A percentile compares a stretch with the other conserved stretches of the same genome.
These are phyloP conservation scores for Globisporangium sylvaticum DNA, from an alignment of 352 stramenopile genomes.

Conservation along the genomic window DNA sequence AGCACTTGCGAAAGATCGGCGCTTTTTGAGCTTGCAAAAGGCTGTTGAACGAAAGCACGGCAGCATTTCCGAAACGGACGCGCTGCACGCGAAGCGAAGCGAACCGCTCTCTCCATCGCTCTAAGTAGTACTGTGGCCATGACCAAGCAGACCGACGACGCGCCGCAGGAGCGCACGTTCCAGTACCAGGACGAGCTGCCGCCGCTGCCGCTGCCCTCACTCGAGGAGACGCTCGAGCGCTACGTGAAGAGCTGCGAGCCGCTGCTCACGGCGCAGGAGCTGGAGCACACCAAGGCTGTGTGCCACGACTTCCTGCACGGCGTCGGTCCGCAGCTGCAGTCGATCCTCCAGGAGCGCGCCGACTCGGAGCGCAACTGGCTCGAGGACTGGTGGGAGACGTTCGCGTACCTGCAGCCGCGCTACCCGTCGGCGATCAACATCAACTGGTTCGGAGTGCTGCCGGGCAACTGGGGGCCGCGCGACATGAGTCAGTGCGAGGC, in stretches of 20 bases:
- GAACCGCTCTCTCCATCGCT: neutral
- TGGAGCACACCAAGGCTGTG: constrained; percentile 89
- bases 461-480: constrained; percentile 87
- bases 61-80: constrained; percentile 3
- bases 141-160: constrained; percentile 3
- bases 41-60: neutral
- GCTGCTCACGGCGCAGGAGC: constrained; percentile 80
- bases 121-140: no score
- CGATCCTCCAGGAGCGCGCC: constrained; percentile 81
- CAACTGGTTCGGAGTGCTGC: constrained; percentile 97
- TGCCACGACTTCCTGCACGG: constrained; percentile 88
- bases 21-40: no score
- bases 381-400: constrained; percentile 96
- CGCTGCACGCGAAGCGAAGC: no score
- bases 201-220: constrained; percentile 88
- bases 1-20: constrained; percentile 1
- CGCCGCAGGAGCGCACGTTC: constrained; percentile 54
- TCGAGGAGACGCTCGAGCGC: constrained; percentile 91
- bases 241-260: constrained; percentile 93
- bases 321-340: constrained; percentile 89
- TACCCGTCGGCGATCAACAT: constrained; percentile 97
- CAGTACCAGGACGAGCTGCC: constrained; percentile 88
- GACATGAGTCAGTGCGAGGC: constrained; percentile 91
- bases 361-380: constrained; percentile 86
- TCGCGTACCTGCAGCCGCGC: constrained; percentile 93